A percentile compares a stretch with the other conserved stretches of the same genome.
Conservation (phyloP, 2,329 filamentous ascomycete genomes). For the Tolypocladium pustulatum region DNA sequence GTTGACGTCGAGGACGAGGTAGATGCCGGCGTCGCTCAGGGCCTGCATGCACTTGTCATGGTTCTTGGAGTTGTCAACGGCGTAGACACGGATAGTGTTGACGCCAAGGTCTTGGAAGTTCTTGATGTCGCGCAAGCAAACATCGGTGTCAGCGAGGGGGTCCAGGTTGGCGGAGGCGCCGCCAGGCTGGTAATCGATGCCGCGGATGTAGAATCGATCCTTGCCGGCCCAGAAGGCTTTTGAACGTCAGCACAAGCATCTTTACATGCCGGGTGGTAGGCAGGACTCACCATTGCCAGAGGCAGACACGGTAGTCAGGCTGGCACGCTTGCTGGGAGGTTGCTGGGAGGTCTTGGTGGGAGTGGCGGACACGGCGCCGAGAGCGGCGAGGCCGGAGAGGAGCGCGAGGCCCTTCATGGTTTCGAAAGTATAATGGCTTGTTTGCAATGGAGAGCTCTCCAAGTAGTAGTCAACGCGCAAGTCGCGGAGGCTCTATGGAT, state of each 20-base stretch:
- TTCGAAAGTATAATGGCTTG: conserved; percentile 5
- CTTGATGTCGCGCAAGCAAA: conserved; percentile 69
- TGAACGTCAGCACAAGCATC: neutral
- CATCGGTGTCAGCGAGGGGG: conserved; percentile 59
- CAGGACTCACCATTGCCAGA: conserved; percentile 45
- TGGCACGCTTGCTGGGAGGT: conserved; percentile 38
- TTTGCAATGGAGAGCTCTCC: neutral
- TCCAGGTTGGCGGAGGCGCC: conserved; percentile 49
- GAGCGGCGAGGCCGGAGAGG: conserved; percentile 36
- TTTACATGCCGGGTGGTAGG: neutral
- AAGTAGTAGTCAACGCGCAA: neutral
- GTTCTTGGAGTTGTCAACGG: conserved; percentile 72
- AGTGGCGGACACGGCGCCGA: conserved; percentile 31
- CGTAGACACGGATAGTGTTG: conserved; percentile 90
- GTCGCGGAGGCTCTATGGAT: neutral
- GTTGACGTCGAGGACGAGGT: conserved; percentile 87
- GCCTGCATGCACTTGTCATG: conserved; percentile 81
- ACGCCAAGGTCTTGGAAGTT: conserved; percentile 78
- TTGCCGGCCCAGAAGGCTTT: conserved; percentile 45
- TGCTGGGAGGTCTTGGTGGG: conserved; percentile 39
- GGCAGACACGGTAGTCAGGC: conserved; percentile 37
- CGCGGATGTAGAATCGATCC: conserved; percentile 47
- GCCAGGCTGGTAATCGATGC: conserved; percentile 54
- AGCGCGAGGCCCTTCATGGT: conserved; percentile 40
- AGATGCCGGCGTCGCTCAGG: conserved; percentile 77